phyloP scores from a whole-genome alignment of 2,329 filamentous ascomycete species.

The Colletotrichum gigasporum region DNA sequence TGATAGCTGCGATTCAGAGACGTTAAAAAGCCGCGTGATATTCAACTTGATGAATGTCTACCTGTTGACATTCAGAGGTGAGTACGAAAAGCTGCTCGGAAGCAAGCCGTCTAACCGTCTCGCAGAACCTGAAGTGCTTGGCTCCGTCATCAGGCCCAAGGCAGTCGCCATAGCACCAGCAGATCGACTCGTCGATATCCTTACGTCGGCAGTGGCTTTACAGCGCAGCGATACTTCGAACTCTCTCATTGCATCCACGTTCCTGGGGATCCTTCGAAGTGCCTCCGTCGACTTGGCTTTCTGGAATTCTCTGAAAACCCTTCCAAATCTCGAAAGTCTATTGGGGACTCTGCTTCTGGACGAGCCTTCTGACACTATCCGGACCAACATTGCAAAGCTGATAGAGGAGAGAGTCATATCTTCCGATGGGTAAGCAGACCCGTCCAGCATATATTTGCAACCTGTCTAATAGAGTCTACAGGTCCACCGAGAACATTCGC shows the following conservation, averaged over 20 bases:
- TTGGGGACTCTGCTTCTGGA: constrained; percentile 47
- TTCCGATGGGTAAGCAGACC: constrained; percentile 25
- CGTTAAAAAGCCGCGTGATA: constrained; percentile 59
- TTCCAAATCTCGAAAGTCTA: constrained; percentile 38
- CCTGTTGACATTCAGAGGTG: constrained; percentile 64
- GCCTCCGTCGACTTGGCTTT: constrained; percentile 48
- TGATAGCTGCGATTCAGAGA: constrained; percentile 41
- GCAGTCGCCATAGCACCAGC: constrained; percentile 35
- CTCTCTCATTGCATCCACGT: constrained; percentile 40
- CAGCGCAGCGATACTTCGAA: constrained; percentile 18
- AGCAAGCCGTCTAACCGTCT: constrained; percentile 31
- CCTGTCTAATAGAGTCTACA: constrained; percentile 31
- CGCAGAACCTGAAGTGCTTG: constrained; percentile 34
- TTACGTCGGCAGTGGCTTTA: constrained; percentile 33
- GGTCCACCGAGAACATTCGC: constrained; percentile 40
- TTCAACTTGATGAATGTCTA: constrained; percentile 67
- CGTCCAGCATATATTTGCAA: constrained; percentile 17
- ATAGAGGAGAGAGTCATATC: constrained; percentile 41
- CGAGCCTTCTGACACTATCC: constrained; percentile 46
- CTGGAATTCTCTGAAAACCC: constrained; percentile 48
- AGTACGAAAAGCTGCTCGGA: constrained; percentile 12
- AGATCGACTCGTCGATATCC: constrained; percentile 41
- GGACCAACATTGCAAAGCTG: constrained; percentile 45
- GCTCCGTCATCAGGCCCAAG: neutral
- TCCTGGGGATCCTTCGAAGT: constrained; percentile 51